A percentile compares a stretch with the other conserved stretches of the same genome.
phyloP scores from a whole-genome alignment of 2,329 filamentous ascomycete genomes.

The Fusarium nematophilum region DNA sequence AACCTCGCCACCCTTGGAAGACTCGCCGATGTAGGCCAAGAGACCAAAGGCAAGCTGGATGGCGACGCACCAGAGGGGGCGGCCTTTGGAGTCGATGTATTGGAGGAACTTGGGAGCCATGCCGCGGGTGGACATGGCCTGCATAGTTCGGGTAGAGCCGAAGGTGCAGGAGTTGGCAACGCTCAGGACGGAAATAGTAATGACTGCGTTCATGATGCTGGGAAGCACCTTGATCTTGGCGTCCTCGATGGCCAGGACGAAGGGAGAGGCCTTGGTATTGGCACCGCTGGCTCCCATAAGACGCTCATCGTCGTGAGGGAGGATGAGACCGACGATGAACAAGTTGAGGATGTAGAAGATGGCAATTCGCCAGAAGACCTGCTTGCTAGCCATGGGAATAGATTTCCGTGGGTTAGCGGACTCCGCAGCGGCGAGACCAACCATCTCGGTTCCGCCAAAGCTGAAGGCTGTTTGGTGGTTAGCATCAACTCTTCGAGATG shows the following conservation, averaged over 20 bases:
- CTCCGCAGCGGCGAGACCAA: conserved; percentile 81
- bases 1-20: conserved; percentile 68
- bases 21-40: conserved; percentile 80
- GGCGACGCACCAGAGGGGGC: conserved; percentile 79
- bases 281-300: conserved; percentile 69
- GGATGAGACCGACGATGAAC: conserved; percentile 82
- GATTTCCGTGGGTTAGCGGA: conserved; percentile 81
- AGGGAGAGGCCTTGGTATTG: conserved; percentile 83
- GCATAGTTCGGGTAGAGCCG: conserved; percentile 89
- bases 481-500: no score
- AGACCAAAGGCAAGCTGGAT: conserved; percentile 76
- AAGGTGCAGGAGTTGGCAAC: conserved; percentile 95
- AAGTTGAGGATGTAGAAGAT: conserved; percentile 91
- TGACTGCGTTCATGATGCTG: conserved; percentile 92
- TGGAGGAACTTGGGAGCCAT: conserved; percentile 82
- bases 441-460: conserved; percentile 80
- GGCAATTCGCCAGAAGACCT: conserved; percentile 94
- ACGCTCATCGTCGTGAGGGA: conserved; percentile 75
- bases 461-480: no score
- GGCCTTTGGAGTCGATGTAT: conserved; percentile 85
- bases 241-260: conserved; percentile 90
- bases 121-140: conserved; percentile 87
- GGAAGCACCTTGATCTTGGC: conserved; percentile 84
- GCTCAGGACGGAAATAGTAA: conserved; percentile 89
- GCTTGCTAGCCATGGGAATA: conserved; percentile 87